Percentiles rank a stretch among this genome's conserved stretches.
These are phyloP conservation scores for Lasiodiplodia sp. DNA, from an alignment of 2,329 filamentous ascomycete species.

Conservation along the genomic window DNA sequence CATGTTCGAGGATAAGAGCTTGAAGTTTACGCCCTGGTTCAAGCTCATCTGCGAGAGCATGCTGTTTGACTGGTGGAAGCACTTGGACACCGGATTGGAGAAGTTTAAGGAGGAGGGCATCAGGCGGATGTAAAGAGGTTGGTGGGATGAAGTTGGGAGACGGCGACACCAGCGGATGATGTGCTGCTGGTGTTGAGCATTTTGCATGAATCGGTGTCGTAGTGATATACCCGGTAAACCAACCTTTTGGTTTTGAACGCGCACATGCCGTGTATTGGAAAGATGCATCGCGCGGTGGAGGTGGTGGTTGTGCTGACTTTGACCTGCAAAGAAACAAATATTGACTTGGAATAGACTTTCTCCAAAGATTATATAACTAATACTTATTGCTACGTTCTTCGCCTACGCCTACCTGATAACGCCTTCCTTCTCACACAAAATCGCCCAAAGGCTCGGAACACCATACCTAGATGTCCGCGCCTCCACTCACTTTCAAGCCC, in stretches of 20 bases:
- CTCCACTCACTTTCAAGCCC: slow-evolving; percentile 22
- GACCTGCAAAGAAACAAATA: background rate
- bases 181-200: background rate
- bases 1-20: slow-evolving; percentile 80
- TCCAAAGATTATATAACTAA: background rate
- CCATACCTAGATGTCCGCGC: too few relatives aligned
- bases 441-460: background rate
- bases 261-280: background rate
- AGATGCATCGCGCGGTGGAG: background rate
- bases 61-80: slow-evolving; percentile 97
- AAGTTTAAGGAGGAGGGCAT: slow-evolving; percentile 90
- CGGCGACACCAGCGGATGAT: too few relatives aligned
- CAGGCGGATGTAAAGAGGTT: slow-evolving; percentile 71
- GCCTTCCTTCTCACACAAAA: too few relatives aligned
- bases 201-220: background rate
- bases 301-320: background rate
- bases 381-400: background rate
- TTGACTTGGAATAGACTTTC: background rate
- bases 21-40: slow-evolving; percentile 98
- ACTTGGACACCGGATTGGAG: slow-evolving; percentile 80
- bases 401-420: background rate
- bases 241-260: background rate
- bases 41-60: slow-evolving; percentile 98
- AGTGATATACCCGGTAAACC: slow-evolving; percentile 4
- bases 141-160: background rate